Conservation (phyloP, 345 rosid genomes). For the Eucalyptus sp. region DNA sequence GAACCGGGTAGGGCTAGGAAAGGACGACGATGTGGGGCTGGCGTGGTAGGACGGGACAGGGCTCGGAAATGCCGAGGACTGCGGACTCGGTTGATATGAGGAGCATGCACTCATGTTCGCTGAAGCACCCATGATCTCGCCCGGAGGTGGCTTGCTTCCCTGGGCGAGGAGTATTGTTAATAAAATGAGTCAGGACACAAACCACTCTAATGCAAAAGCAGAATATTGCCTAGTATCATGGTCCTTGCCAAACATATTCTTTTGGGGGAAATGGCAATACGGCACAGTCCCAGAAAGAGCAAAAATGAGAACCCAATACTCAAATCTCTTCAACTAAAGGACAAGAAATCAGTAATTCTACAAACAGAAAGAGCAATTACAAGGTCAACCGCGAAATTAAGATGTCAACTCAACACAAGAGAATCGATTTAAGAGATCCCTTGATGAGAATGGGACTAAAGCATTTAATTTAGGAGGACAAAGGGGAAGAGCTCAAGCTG, state of each 20-base stretch:
- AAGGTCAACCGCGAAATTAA: background rate
- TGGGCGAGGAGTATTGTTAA: constrained; percentile 8
- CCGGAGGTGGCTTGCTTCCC: constrained; percentile 65
- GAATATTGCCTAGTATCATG: background rate
- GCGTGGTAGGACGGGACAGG: constrained; percentile 68
- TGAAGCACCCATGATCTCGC: constrained; percentile 30
- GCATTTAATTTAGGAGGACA: background rate
- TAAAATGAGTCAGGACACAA: background rate
- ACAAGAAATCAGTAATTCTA: background rate
- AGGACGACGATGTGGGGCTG: constrained; percentile 47
- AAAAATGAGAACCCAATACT: background rate
- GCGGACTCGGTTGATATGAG: constrained; percentile 75
- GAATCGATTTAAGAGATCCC: background rate
- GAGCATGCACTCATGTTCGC: constrained; percentile 55
- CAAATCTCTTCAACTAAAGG: background rate
- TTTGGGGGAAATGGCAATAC: background rate
- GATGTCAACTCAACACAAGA: background rate
- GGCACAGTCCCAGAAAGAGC: background rate
- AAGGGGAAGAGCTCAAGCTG: background rate
- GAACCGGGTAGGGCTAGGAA: constrained; percentile 69
- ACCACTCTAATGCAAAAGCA: background rate
- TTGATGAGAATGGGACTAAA: background rate
- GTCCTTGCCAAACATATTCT: background rate
- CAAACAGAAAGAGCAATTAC: background rate
- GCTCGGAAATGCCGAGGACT: constrained; percentile 65